Base-by-base conservation (phyloP, 1,139 yeast species). In the Sugiyamaella xylanicola region DNA sequence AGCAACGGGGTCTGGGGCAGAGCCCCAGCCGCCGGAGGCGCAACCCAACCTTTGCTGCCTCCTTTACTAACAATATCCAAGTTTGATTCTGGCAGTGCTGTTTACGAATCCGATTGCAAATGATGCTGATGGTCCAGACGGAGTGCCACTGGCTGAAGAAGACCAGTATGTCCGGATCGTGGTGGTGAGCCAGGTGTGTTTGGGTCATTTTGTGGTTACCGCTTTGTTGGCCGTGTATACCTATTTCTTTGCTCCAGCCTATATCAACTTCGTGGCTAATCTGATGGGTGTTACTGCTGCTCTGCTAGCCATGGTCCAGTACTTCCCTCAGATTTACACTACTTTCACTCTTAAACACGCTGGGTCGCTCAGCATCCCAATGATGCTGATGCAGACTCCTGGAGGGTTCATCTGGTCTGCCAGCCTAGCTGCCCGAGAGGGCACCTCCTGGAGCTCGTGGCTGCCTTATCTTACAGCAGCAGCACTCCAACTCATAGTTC, bases 321-420 rank as follows among this genome's bases (percentile, higher is more conserved):
- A 88, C 65, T 75, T 89, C 47, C 97, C 97, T 0, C 97, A 90
- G 70, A 79, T 90, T 11, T 72, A 75, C 62, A 87, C 93, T 32
- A 89, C 96, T 0, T 85, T 77, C 65, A 68, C 64, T 1, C 77
- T 88, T 57, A 85, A 86, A 65, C 92, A 85, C 63, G 86, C 95
- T 0, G 97, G 96, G 1, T 85, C 92, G 0, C 76, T 90, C 37
- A 87, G 95, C 0, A 77, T 87, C 20, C 82, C 86, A 4, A 88
- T 87, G 90, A 87, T 90, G 93, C 74, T 85, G 54, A 80, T 90
- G 60, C 97, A 90, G 68, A 88, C 95, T 16, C 97, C 97, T 0
- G 97, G 97, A 13, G 96, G 96, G 22, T 86, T 81, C 63, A 60
- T 87, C 1, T 89, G 93, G 85, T 81, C 95, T 0, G 78, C 83